Conservation (phyloP, 2,329 filamentous ascomycete genomes). For the Alternaria rosae region DNA sequence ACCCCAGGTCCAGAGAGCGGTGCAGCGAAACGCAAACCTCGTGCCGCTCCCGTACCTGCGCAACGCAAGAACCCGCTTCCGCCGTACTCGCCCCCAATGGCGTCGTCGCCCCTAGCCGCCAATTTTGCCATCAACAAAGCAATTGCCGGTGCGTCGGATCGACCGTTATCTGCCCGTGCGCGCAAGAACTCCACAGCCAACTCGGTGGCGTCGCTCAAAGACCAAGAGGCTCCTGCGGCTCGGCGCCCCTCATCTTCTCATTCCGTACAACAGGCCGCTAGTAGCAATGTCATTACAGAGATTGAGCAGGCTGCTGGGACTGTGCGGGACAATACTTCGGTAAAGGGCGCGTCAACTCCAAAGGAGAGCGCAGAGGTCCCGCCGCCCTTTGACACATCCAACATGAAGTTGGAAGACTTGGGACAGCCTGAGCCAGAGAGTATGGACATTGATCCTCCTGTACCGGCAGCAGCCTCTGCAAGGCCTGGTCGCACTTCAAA, state of each 20-base stretch:
- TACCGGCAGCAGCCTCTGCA: conserved; percentile 38
- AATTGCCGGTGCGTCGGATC: conserved; percentile 53
- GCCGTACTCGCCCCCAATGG: conserved; percentile 72
- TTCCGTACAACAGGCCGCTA: conserved; percentile 38
- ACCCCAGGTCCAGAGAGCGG: conserved; percentile 66
- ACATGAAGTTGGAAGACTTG: conserved; percentile 59
- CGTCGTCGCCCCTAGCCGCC: conserved; percentile 77
- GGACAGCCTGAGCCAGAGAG: conserved; percentile 55
- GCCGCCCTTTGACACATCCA: conserved; percentile 57
- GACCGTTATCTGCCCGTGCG: conserved; percentile 73
- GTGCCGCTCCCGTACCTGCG: conserved; percentile 72
- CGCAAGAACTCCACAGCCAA: conserved; percentile 72
- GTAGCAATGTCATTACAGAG: conserved; percentile 42
- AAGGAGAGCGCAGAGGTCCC: conserved; percentile 39
- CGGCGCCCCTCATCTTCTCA: conserved; percentile 49
- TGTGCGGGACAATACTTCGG: conserved; percentile 31
- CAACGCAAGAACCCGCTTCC: conserved; percentile 72
- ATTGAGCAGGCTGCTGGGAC: conserved; percentile 43
- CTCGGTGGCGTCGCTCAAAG: conserved; percentile 55
- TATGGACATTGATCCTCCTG: conserved; percentile 44
- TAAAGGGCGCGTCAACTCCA: conserved; percentile 38
- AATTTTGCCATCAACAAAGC: conserved; percentile 68
- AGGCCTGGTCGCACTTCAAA: conserved; percentile 56
- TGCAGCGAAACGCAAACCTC: conserved; percentile 70
- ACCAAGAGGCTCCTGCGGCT: conserved; percentile 53